These are phyloP conservation scores for Begonia peltatifolia DNA, from an alignment of 306 rosid species.

Conservation along the genomic window DNA sequence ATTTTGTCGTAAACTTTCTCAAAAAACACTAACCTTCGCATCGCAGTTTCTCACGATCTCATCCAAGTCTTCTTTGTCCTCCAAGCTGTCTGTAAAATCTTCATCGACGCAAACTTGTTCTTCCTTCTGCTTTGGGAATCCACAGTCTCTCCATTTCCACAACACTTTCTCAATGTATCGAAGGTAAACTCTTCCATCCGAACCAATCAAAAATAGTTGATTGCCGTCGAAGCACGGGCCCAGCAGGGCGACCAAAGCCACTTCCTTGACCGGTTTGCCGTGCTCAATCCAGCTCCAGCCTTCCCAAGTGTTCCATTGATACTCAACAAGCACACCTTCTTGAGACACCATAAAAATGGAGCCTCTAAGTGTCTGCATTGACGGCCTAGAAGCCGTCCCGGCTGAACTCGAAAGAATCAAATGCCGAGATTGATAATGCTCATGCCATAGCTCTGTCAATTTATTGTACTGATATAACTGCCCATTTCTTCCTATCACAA, in stretches of 20 bases:
- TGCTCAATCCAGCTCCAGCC: constrained; percentile 97
- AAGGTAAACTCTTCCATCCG: constrained; percentile 76
- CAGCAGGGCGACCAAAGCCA: constrained; percentile 46
- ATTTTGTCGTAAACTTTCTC: not conserved
- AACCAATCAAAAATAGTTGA: constrained; percentile 67
- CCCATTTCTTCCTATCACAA: constrained; percentile 65
- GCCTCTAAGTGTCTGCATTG: constrained; percentile 46
- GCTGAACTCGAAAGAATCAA: constrained; percentile 57
- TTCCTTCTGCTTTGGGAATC: constrained; percentile 40
- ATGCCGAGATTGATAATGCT: constrained; percentile 84
- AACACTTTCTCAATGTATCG: constrained; percentile 51
- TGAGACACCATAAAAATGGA: constrained; percentile 74
- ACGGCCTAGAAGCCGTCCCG: constrained; percentile 61
- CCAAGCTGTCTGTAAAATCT: constrained; percentile 22
- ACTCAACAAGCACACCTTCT: constrained; percentile 84
- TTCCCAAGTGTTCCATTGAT: constrained; percentile 54
- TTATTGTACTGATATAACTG: constrained; percentile 80
- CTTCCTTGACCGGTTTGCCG: constrained; percentile 71
- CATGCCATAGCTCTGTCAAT: constrained; percentile 81
- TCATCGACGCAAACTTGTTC: constrained; percentile 17
- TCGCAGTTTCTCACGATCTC: constrained; percentile 34
- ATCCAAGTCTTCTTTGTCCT: constrained; percentile 11
- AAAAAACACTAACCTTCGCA: constrained; percentile 37
- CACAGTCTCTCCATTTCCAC: constrained; percentile 81
- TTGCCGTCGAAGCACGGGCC: constrained; percentile 73